Conservation (phyloP, 495 filamentous ascomycete genomes). For the Cercophora sp. region DNA sequence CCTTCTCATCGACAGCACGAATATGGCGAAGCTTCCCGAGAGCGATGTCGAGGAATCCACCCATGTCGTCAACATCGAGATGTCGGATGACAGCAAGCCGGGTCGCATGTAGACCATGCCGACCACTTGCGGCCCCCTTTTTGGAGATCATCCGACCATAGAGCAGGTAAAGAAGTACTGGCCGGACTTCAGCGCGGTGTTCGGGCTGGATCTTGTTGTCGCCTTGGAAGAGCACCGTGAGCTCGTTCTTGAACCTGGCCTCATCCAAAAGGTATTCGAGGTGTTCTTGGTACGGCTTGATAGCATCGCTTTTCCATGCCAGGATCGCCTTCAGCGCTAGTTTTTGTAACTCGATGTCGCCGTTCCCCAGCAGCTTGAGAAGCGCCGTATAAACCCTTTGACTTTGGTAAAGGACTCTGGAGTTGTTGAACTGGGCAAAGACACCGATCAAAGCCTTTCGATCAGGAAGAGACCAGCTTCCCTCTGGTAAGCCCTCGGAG, state of each 20-base stretch:
- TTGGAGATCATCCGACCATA: slow-evolving; percentile 86
- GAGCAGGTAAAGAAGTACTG: slow-evolving; percentile 78
- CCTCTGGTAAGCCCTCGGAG: slow-evolving; percentile 55
- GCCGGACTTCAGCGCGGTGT: slow-evolving; percentile 69
- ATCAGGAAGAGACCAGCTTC: slow-evolving; percentile 56
- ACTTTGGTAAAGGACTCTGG: slow-evolving; percentile 73
- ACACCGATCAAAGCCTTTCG: slow-evolving; percentile 75
- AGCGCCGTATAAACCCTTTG: slow-evolving; percentile 71
- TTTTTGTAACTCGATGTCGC: slow-evolving; percentile 85
- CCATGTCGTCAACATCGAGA: slow-evolving; percentile 58
- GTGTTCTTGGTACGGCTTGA: slow-evolving; percentile 80
- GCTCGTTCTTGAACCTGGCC: slow-evolving; percentile 83
- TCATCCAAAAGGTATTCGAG: slow-evolving; percentile 88
- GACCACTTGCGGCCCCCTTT: slow-evolving; percentile 62
- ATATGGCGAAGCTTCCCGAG: slow-evolving; percentile 64
- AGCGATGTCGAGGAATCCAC: slow-evolving; percentile 75
- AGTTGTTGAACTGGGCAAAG: slow-evolving; percentile 82
- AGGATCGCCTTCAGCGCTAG: slow-evolving; percentile 77
- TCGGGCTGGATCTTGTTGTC: slow-evolving; percentile 70
- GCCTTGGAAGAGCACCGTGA: slow-evolving; percentile 80
- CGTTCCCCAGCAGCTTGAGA: slow-evolving; percentile 71
- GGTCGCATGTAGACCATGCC: slow-evolving; percentile 58
- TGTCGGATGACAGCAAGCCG: slow-evolving; percentile 54
- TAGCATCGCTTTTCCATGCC: slow-evolving; percentile 75
- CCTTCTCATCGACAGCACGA: slow-evolving; percentile 48